These are phyloP conservation scores for Xylaria acuta DNA, from an alignment of 495 filamentous ascomycete species.

Conservation along the genomic window DNA sequence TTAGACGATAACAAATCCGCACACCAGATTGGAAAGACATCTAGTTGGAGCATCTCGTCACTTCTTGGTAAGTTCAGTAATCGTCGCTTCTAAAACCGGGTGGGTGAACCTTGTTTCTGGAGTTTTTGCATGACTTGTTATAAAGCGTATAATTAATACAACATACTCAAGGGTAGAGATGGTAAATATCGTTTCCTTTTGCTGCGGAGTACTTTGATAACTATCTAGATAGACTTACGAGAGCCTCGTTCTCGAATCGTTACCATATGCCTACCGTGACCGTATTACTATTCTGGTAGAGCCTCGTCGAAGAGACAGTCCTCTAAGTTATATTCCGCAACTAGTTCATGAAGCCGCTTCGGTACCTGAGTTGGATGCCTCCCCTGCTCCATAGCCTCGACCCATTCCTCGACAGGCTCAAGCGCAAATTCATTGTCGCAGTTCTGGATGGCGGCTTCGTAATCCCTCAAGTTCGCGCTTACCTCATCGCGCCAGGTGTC, in stretches of 20 bases:
- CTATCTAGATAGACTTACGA: background rate
- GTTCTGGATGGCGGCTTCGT: conserved; percentile 38
- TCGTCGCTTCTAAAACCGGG: background rate
- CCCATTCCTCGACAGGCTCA: conserved; percentile 33
- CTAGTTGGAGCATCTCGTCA: background rate
- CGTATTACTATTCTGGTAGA: background rate
- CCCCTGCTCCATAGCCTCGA: conserved; percentile 25
- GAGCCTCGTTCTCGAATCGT: background rate
- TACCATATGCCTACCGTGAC: background rate
- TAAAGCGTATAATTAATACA: too few relatives aligned
- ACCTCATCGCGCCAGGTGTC: conserved; percentile 21
- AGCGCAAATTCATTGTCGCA: conserved; percentile 39
- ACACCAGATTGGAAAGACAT: background rate
- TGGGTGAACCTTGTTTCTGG: too few relatives aligned
- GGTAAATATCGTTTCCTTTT: background rate
- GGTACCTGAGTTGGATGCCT: background rate
- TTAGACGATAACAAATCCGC: background rate
- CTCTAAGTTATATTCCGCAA: background rate
- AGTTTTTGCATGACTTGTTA: too few relatives aligned
- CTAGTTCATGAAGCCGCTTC: conserved; percentile 27
- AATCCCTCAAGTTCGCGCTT: conserved; percentile 30
- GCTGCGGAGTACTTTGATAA: background rate
- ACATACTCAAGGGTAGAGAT: background rate
- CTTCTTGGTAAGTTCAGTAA: background rate
- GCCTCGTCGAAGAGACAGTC: background rate